Conservation (phyloP, 2,329 filamentous ascomycete genomes). For the Colletotrichum agaves region DNA sequence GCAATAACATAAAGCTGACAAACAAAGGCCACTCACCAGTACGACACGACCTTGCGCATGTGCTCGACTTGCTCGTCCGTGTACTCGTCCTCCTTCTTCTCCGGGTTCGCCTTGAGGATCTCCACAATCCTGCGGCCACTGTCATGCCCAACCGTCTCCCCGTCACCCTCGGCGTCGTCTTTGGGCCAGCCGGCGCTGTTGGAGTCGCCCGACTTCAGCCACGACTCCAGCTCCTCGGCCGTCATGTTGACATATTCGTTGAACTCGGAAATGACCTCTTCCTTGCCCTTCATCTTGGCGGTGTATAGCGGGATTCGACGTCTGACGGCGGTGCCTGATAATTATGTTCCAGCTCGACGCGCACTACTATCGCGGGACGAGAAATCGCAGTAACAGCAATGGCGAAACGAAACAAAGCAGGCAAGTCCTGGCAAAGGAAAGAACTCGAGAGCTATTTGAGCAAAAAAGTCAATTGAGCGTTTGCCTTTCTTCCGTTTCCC, state of each 20-base stretch:
- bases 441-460: slow-evolving; percentile 32
- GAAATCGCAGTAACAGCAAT: neutral
- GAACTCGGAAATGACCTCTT: slow-evolving; percentile 64
- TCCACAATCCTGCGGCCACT: slow-evolving; percentile 72
- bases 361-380: neutral
- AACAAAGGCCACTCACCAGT: slow-evolving; percentile 55
- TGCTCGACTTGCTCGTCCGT: slow-evolving; percentile 65
- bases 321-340: neutral
- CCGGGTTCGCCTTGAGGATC: slow-evolving; percentile 70
- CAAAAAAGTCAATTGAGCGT: slow-evolving; percentile 26
- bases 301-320: neutral
- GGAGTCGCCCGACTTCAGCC: slow-evolving; percentile 70
- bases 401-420: neutral
- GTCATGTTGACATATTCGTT: slow-evolving; percentile 75
- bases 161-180: slow-evolving; percentile 61
- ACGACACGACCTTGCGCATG: slow-evolving; percentile 72
- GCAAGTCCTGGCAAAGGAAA: neutral
- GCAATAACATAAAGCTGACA: neutral
- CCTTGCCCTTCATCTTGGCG: slow-evolving; percentile 41
- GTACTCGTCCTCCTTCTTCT: slow-evolving; percentile 66
- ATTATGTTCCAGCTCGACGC: neutral
- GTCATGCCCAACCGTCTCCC: slow-evolving; percentile 72
- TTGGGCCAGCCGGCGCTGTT: slow-evolving; percentile 69
- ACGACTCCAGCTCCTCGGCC: slow-evolving; percentile 67
- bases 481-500: neutral